Evolutionary conservation across 345 rosid species (phyloP).

Genomic region (Jatropha curcas): DNA sequence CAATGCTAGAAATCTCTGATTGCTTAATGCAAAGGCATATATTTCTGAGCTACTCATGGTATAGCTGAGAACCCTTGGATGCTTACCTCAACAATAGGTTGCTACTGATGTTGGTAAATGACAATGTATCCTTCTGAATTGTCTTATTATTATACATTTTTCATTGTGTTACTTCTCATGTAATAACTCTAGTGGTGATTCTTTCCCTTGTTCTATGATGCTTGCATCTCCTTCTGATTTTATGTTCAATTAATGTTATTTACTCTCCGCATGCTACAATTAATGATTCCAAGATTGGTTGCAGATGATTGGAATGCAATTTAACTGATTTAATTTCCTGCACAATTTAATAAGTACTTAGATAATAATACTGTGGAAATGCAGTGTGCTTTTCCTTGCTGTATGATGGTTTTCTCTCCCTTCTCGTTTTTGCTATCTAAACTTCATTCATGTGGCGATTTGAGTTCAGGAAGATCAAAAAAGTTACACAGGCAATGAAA

Average conservation of each 20-base stretch:
- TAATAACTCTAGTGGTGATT: neutral
- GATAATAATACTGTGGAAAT: neutral
- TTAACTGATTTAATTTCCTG: neutral
- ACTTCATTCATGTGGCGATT: constrained; percentile 21
- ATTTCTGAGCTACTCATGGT: neutral
- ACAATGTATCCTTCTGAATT: neutral
- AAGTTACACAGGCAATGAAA: constrained; percentile 75
- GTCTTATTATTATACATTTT: neutral
- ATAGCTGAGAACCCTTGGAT: neutral
- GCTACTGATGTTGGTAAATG: neutral
- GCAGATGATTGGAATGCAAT: neutral
- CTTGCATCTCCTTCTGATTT: neutral
- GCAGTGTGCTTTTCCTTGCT: constrained; percentile 6
- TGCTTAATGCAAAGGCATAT: neutral
- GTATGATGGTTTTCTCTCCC: constrained; percentile 5
- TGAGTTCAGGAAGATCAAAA: constrained; percentile 83
- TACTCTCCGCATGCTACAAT: neutral
- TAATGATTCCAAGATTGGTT: neutral
- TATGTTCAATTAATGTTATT: neutral
- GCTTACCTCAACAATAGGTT: neutral
- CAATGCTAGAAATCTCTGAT: neutral
- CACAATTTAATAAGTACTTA: neutral
- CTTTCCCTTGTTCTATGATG: constrained; percentile 2
- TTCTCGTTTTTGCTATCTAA: constrained; percentile 16
- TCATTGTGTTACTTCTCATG: neutral